Conservation (phyloP, 345 rosid genomes). For the Lepidium aucheri region DNA sequence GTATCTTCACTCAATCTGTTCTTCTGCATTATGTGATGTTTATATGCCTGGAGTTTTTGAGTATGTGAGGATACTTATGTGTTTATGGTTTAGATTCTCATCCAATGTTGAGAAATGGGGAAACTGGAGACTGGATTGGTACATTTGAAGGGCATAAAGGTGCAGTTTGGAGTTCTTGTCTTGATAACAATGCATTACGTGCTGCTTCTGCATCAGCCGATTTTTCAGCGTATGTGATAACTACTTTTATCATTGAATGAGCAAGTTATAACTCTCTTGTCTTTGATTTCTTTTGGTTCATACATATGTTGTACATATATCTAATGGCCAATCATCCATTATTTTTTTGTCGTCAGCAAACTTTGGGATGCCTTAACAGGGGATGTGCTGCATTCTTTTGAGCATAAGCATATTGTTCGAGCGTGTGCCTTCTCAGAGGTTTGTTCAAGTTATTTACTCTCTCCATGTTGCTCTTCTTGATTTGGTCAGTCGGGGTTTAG, state of each 20-base stretch:
- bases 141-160: conserved; percentile 99
- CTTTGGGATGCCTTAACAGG: conserved; percentile 92
- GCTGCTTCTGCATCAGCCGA: conserved; percentile 99
- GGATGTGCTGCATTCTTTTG: conserved; percentile 79
- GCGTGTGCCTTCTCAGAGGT: conserved; percentile 91
- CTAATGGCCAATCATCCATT: neutral
- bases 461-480: neutral
- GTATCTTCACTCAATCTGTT: neutral
- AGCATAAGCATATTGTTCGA: conserved; percentile 87
- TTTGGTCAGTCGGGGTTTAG: neutral
- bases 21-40: neutral
- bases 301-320: neutral
- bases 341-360: conserved; percentile 39
- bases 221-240: conserved; percentile 63
- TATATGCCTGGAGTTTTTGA: neutral
- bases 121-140: conserved; percentile 99
- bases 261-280: too few relatives aligned
- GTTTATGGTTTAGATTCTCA: conserved; percentile 51
- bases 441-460: neutral
- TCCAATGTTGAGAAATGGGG: conserved; percentile 98
- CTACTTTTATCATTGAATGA: too few relatives aligned
- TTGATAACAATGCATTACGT: conserved; percentile 77
- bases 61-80: neutral
- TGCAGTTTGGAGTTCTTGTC: conserved; percentile 95
- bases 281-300: neutral